Evolutionary conservation across 2,329 filamentous ascomycete species (phyloP).

Genomic region (Leptographium wingfieldii): DNA sequence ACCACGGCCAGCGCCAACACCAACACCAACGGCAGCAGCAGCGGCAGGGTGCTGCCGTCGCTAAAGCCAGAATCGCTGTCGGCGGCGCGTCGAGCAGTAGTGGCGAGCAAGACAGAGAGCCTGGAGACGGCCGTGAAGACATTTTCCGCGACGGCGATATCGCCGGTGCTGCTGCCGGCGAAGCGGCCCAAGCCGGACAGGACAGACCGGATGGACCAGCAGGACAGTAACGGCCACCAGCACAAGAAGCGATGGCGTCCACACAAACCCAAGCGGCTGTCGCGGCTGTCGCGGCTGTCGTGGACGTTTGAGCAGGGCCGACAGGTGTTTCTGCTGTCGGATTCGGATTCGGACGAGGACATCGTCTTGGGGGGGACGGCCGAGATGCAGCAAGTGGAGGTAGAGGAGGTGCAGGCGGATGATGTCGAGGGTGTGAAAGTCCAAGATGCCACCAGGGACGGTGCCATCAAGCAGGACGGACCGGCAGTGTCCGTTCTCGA

Average conservation of each 20-base stretch:
- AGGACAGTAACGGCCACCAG: not conserved
- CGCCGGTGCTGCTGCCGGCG: not conserved
- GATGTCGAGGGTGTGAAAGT: too few species aligned
- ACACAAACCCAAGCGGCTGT: not conserved
- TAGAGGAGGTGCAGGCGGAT: not conserved
- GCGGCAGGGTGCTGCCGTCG: not conserved
- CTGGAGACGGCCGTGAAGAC: too few species aligned
- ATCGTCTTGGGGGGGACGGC: not conserved
- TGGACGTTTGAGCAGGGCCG: not conserved
- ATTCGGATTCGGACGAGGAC: constrained; percentile 7
- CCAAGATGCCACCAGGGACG: too few species aligned
- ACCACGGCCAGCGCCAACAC: not conserved
- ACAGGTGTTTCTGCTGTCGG: constrained; percentile 3
- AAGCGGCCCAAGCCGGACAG: not conserved
- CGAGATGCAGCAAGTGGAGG: too few species aligned
- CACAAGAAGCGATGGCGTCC: not conserved
- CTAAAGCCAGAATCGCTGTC: not conserved
- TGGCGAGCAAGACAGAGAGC: not conserved
- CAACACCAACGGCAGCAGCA: not conserved
- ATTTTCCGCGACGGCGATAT: too few species aligned
- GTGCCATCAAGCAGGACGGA: too few species aligned
- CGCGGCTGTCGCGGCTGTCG: not conserved
- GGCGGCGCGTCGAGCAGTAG: not conserved
- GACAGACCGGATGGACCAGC: not conserved
- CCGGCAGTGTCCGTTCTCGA: too few species aligned